phyloP scores from a whole-genome alignment of 1,284 basidiomycete genomes.

The Pseudozyma tsukubaensis region DNA sequence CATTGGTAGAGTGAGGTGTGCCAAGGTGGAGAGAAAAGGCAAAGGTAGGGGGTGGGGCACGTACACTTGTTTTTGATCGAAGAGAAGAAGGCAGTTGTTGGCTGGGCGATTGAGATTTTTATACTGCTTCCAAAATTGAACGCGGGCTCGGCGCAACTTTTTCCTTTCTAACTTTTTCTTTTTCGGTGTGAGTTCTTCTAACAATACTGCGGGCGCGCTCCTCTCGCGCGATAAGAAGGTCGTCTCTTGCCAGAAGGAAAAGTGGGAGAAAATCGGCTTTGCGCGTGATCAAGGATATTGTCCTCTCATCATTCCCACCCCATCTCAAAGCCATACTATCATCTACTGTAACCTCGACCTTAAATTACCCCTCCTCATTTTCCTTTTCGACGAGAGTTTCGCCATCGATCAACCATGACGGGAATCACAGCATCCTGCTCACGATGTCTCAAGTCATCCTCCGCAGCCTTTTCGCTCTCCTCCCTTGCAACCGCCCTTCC shows the following conservation, averaged over 20 bases:
- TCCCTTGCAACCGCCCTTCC: constrained; percentile 30
- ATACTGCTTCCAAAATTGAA: constrained; percentile 7
- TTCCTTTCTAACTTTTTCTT: constrained; percentile 7
- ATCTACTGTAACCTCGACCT: too few species aligned
- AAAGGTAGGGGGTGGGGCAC: constrained; percentile 30
- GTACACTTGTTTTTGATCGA: constrained; percentile 66
- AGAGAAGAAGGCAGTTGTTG: constrained; percentile 19
- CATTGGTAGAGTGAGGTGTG: background rate
- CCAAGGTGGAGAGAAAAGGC: background rate
- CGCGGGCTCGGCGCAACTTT: background rate
- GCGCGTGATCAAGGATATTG: constrained; percentile 2
- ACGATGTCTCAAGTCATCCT: constrained; percentile 16
- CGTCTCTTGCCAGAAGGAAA: constrained; percentile 1
- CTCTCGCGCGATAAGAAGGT: constrained; percentile 35
- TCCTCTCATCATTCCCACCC: background rate
- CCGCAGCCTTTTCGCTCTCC: constrained; percentile 22
- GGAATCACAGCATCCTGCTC: constrained; percentile 32
- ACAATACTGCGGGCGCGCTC: background rate
- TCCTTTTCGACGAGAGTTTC: constrained; percentile 10
- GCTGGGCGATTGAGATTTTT: constrained; percentile 9
- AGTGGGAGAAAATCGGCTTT: constrained; percentile 6
- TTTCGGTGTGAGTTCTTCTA: constrained; percentile 1
- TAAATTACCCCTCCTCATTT: too few species aligned
- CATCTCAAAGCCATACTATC: too few species aligned
- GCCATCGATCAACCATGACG: constrained; percentile 20